These are phyloP conservation scores for Ophiostoma novo-ulmi DNA, from an alignment of 2,329 filamentous ascomycete genomes.

Conservation along the genomic window DNA sequence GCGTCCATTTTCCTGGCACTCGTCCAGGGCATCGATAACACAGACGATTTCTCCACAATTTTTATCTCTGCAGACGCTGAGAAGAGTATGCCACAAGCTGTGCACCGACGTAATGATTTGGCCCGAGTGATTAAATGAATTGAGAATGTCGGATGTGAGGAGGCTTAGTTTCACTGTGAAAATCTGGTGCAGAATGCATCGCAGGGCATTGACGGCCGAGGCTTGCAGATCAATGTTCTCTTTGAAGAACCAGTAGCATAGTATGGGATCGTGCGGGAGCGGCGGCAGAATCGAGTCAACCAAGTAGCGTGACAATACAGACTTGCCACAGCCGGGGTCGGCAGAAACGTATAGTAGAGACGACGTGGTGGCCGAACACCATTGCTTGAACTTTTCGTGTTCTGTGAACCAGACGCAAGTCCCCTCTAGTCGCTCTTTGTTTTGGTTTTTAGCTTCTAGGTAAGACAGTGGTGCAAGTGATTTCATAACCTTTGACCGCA, in stretches of 20 bases:
- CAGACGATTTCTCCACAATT: not conserved
- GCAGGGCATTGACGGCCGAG: not conserved
- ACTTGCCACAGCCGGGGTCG: not conserved
- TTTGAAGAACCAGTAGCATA: not conserved
- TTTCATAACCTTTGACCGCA: not conserved
- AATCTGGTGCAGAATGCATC: not conserved
- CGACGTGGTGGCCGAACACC: not conserved
- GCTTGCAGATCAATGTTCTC: not conserved
- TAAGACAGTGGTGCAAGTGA: not conserved
- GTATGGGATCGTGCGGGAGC: not conserved
- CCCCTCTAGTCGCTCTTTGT: not conserved
- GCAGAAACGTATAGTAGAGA: not conserved
- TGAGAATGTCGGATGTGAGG: not conserved
- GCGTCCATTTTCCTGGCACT: not conserved
- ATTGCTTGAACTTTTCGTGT: not conserved
- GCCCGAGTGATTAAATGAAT: not conserved
- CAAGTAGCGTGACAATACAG: not conserved
- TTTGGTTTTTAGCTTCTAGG: not conserved
- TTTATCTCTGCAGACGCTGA: not conserved
- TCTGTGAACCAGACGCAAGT: constrained; percentile 4
- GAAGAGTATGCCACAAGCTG: not conserved
- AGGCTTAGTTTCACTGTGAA: not conserved
- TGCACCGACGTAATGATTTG: not conserved
- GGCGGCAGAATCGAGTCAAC: not conserved
- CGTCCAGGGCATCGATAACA: not conserved